phyloP scores from a whole-genome alignment of 1,284 basidiomycete species.

The Melampsora americana region DNA sequence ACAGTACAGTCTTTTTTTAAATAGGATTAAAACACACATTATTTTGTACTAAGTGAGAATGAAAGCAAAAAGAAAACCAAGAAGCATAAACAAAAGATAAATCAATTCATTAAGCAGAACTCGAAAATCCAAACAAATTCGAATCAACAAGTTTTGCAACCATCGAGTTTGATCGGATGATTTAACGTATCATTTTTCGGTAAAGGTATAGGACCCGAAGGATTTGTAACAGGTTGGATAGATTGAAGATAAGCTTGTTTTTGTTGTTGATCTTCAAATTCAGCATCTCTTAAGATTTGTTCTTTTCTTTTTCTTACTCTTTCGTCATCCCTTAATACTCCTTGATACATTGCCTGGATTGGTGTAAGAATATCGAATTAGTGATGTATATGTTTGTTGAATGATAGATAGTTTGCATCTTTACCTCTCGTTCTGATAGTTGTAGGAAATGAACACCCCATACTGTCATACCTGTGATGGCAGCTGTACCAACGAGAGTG shows the following conservation, averaged over 20 bases:
- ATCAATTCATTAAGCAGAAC: too few relatives aligned
- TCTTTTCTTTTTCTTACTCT: conserved; percentile 69
- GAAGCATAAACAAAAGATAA: too few relatives aligned
- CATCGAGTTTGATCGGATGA: conserved; percentile 25
- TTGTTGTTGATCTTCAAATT: conserved; percentile 57
- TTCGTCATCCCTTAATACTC: conserved; percentile 80
- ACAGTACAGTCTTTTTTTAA: too few relatives aligned
- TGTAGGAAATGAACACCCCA: conserved; percentile 91
- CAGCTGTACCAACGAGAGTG: conserved; percentile 27
- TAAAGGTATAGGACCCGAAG: conserved; percentile 13
- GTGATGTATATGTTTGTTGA: too few relatives aligned
- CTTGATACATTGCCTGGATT: conserved; percentile 77
- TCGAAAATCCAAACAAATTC: too few relatives aligned
- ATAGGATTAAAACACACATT: too few relatives aligned
- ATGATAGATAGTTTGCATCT: conserved; percentile 46
- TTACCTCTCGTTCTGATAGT: conserved; percentile 74
- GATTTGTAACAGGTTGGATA: conserved; percentile 36
- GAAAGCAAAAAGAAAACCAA: too few relatives aligned
- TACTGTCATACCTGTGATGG: conserved; percentile 60
- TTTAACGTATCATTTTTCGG: not conserved
- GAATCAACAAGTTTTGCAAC: conserved; percentile 42
- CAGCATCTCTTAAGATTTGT: conserved; percentile 60
- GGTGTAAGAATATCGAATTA: too few relatives aligned
- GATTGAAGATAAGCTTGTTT: conserved; percentile 24
- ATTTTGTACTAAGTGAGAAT: too few relatives aligned